Base-by-base conservation (phyloP, 2,329 filamentous ascomycete species). In the Scytalidium lignicola region DNA sequence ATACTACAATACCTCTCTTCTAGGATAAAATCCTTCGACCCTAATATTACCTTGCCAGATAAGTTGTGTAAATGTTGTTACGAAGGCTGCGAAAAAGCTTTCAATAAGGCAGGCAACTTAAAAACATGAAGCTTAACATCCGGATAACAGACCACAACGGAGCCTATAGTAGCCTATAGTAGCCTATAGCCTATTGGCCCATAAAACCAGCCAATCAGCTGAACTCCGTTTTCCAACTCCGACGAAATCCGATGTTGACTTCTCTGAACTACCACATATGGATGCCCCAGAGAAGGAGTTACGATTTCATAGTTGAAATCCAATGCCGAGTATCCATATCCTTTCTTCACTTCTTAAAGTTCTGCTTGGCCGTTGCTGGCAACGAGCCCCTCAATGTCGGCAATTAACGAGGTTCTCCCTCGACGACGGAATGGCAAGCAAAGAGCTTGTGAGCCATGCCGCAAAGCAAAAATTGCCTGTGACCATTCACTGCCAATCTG, bases 381-480 rank as follows among this genome's bases (percentile, higher is more conserved):
- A 37, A 37, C n/a, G 12, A 4, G 32, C 32, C 32, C 15, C 4
- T 17, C 32, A 37, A 50, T 50, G 48, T 23, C 43, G 23, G 41
- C 44, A 10, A 39, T 5, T 18, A 55, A 48, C 41, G 48, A 39
- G 23, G 43, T 51, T 13, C 44, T 56, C 1, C 53, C 55, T 12
- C 49, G 58, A 28, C 54, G 61, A 21, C 52, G 60, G 21, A 63
- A 62, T 50, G 61, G 61, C 15, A 61, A 60, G 41, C 54, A 58
- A 28, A 58, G 57, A 42, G 56, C 57, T 9, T 51, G 44, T 41
- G 58, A 60, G 42, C 58, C 59, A 19, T 62, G 62, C 50, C 52
- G 61, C 12, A 60, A 60, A 41, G 60, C 61, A 8, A 64, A 64
- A 44, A 56, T 60, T 21, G 52, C 55, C 32, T 64, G 60, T 47